phyloP scores from a whole-genome alignment of 495 filamentous ascomycete species.

The Hypoxylon perforatum region DNA sequence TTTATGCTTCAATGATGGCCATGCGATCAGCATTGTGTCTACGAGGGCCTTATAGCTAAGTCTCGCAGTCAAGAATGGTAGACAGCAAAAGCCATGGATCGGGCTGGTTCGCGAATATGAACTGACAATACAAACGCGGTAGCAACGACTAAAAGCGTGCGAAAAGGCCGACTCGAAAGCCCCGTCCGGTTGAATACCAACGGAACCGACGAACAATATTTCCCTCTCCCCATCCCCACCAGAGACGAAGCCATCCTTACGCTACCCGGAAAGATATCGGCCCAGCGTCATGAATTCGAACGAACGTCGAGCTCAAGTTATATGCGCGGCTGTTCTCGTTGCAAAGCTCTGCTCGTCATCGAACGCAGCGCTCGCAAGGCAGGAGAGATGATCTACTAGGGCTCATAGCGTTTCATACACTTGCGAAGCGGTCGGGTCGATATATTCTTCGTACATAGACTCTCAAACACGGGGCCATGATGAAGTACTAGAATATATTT shows the following conservation, averaged over 20 bases:
- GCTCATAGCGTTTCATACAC: slow-evolving; percentile 43
- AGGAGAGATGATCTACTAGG: slow-evolving; percentile 40
- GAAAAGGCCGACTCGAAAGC: not conserved
- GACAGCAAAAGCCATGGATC: not conserved
- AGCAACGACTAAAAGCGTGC: not conserved
- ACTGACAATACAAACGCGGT: not conserved
- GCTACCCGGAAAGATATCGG: not conserved
- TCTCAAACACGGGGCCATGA: slow-evolving; percentile 48
- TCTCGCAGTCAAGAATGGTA: not conserved
- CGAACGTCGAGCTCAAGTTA: not conserved
- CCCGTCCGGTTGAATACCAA: not conserved
- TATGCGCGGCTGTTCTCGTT: not conserved
- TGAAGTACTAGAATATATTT: slow-evolving; percentile 42
- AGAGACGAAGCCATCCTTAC: not conserved
- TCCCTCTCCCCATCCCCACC: not conserved
- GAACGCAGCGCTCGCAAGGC: not conserved
- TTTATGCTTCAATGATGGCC: too few relatives aligned
- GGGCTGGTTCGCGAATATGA: not conserved
- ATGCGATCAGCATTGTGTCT: too few relatives aligned
- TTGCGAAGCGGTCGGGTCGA: slow-evolving; percentile 36
- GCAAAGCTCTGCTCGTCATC: not conserved
- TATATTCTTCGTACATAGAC: slow-evolving; percentile 52
- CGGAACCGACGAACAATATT: not conserved
- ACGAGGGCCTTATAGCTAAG: not conserved
- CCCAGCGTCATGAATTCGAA: not conserved